phyloP scores from a whole-genome alignment of 352 stramenopile species.

The Pythium aristosporum region DNA sequence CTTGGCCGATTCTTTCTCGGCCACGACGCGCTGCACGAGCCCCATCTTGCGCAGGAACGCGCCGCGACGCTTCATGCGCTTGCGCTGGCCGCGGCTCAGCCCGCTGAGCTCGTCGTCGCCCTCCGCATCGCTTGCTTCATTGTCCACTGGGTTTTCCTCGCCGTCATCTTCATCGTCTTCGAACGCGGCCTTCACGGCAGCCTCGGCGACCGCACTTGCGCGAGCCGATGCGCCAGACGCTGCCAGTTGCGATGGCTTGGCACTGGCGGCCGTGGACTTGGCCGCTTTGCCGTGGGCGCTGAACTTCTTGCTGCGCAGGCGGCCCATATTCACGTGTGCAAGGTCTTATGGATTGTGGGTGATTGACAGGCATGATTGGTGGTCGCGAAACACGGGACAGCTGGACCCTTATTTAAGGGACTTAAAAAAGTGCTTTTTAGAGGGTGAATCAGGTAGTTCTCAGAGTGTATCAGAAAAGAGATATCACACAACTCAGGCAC shows the following conservation, averaged over 20 bases:
- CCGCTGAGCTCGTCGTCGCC: conserved; percentile 28
- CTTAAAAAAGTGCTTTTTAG: not conserved
- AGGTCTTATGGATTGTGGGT: not conserved
- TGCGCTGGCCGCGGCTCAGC: conserved; percentile 80
- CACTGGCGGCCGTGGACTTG: conserved; percentile 37
- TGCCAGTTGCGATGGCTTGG: conserved; percentile 14
- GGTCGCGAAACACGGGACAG: conserved; percentile 8
- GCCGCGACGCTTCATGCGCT: conserved; percentile 75
- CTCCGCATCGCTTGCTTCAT: conserved; percentile 32
- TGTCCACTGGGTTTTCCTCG: conserved; percentile 26
- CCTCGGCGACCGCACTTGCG: conserved; percentile 37
- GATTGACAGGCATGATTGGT: conserved; percentile 16
- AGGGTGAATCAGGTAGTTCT: not conserved
- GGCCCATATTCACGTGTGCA: conserved; percentile 37
- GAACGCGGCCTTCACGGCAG: conserved; percentile 67
- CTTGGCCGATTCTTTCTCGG: conserved; percentile 47
- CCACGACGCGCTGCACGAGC: conserved; percentile 63
- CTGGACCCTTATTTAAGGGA: not conserved
- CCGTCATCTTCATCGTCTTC: conserved; percentile 38
- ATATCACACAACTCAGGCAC: conserved; percentile 1
- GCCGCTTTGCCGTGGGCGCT: conserved; percentile 53
- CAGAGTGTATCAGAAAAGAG: conserved; percentile 9
- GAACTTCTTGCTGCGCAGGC: conserved; percentile 56
- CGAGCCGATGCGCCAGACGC: conserved; percentile 7
- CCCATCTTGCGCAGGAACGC: conserved; percentile 89